Evolutionary conservation across 2,329 filamentous ascomycete genomes (phyloP).

Genomic region (Fusarium mangiferae): DNA sequence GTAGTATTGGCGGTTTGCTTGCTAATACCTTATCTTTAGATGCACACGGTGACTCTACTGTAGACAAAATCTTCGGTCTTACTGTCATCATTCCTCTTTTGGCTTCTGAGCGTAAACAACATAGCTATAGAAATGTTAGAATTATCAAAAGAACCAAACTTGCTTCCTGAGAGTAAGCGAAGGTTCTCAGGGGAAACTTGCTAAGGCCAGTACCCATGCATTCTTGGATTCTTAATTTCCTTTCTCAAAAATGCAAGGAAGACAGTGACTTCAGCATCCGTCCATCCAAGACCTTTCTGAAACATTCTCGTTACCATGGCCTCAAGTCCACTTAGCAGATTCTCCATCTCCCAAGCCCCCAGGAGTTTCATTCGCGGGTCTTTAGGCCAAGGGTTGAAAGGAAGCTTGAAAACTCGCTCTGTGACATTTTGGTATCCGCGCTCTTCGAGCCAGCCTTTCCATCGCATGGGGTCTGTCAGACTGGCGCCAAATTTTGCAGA

Average conservation of each 20-base stretch:
- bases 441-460: constrained; percentile 53
- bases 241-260: constrained; percentile 36
- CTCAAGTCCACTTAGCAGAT: constrained; percentile 39
- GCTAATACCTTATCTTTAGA: not conserved
- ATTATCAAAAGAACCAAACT: rapidly evolving
- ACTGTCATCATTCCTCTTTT: not conserved
- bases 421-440: constrained; percentile 63
- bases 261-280: constrained; percentile 34
- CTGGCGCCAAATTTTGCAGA: constrained; percentile 45
- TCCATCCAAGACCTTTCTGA: constrained; percentile 43
- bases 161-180: rapidly evolving
- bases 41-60: too few species aligned
- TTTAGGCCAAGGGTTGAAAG: constrained; percentile 61
- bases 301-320: constrained; percentile 48
- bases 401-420: constrained; percentile 58
- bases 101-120: constrained; percentile 27
- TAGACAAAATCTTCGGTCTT: not conserved
- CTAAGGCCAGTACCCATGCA: constrained; percentile 42
- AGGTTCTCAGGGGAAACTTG: not conserved
- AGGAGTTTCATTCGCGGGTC: constrained; percentile 61
- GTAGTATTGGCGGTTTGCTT: too few species aligned
- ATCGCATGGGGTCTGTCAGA: constrained; percentile 42
- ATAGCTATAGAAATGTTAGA: constrained; percentile 19
- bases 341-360: constrained; percentile 48
- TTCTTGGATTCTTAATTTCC: constrained; percentile 34